Evolutionary conservation across 140 eudicot genomes (phyloP).

Genomic region (Oenanthe javanica): DNA sequence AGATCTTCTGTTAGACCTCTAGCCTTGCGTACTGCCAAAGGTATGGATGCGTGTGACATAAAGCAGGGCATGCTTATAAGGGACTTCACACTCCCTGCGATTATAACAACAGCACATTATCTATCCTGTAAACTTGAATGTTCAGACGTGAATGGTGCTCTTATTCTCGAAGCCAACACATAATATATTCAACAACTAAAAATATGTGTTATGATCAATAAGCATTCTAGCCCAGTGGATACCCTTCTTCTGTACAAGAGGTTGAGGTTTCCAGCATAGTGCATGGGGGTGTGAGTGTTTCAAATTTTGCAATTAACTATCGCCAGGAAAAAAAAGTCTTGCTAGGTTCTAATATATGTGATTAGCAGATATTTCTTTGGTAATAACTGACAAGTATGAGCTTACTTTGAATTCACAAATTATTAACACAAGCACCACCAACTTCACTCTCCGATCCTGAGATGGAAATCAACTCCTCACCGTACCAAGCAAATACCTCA

Average conservation of each 20-base stretch:
- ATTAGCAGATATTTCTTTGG: no score
- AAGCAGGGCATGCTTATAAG: conserved; percentile 98
- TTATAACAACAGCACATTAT: neutral
- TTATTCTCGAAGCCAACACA: neutral
- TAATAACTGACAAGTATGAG: neutral
- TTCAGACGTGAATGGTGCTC: neutral
- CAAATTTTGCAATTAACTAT: neutral
- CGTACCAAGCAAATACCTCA: neutral
- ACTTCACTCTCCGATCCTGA: neutral
- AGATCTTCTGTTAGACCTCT: conserved; percentile 92
- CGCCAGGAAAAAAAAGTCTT: no score
- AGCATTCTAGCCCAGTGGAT: neutral
- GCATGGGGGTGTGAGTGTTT: neutral
- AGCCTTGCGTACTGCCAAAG: conserved; percentile 77
- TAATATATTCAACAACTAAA: neutral
- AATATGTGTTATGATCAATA: neutral
- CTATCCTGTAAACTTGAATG: neutral
- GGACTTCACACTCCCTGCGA: conserved; percentile 90
- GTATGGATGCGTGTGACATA: conserved; percentile 95
- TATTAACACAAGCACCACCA: neutral
- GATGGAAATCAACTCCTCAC: neutral
- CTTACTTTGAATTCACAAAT: neutral
- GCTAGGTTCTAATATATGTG: no score
- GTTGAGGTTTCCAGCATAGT: neutral
- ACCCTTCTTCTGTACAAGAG: neutral